Evolutionary conservation across 2,329 filamentous ascomycete species (phyloP).

Genomic region (Hymenoscyphus fraxineus): DNA sequence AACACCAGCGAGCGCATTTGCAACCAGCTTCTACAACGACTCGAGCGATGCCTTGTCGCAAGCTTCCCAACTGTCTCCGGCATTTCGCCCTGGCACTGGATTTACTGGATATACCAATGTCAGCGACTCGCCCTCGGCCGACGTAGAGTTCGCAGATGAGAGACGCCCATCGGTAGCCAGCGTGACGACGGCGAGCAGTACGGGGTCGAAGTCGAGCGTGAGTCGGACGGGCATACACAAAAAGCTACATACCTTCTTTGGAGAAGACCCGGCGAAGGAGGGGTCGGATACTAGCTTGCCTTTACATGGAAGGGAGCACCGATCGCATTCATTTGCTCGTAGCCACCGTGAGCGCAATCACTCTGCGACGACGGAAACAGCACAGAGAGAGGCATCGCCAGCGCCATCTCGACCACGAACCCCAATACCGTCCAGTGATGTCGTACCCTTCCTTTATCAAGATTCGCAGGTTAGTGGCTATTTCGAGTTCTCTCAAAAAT

Average conservation of each 20-base stretch:
- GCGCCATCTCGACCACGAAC: constrained; percentile 74
- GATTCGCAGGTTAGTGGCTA: constrained; percentile 64
- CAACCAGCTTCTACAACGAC: constrained; percentile 67
- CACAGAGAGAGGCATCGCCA: constrained; percentile 64
- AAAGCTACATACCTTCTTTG: constrained; percentile 88
- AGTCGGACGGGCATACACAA: constrained; percentile 68
- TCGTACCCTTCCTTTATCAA: constrained; percentile 97
- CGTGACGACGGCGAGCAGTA: constrained; percentile 80
- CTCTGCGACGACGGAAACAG: constrained; percentile 68
- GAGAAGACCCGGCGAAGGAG: constrained; percentile 75
- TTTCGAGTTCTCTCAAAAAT: constrained; percentile 2
- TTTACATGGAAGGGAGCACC: constrained; percentile 54
- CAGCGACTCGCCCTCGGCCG: constrained; percentile 55
- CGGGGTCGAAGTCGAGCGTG: constrained; percentile 71
- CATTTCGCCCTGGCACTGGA: constrained; percentile 54
- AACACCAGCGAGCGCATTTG: constrained; percentile 35
- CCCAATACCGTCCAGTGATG: constrained; percentile 84
- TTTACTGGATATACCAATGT: constrained; percentile 44
- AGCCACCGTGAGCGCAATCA: constrained; percentile 71
- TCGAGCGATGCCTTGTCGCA: constrained; percentile 70
- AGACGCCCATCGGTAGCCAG: constrained; percentile 85
- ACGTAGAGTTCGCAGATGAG: constrained; percentile 63
- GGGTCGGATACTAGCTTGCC: constrained; percentile 68
- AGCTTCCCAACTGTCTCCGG: constrained; percentile 65
- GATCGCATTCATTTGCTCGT: constrained; percentile 57